phyloP scores from a whole-genome alignment of 495 filamentous ascomycete genomes.

The Neurospora hispaniola region DNA sequence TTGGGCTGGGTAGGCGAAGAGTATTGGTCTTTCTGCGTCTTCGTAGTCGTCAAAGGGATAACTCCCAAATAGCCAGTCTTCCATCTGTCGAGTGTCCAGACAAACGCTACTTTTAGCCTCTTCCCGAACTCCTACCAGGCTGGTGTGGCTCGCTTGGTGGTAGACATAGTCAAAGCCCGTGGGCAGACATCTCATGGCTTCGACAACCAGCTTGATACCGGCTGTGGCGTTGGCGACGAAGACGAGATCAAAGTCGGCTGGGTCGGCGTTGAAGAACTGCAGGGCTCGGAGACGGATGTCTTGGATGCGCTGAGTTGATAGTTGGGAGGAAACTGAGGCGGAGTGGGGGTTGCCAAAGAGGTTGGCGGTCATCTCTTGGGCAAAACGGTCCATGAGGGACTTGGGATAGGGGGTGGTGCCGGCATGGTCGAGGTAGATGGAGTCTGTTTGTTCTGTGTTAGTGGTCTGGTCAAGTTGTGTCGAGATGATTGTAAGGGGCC shows the following conservation, averaged over 20 bases:
- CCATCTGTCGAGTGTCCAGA: slow-evolving; percentile 58
- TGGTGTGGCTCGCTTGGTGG: slow-evolving; percentile 80
- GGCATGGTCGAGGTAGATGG: slow-evolving; percentile 87
- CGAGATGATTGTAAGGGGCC: slow-evolving; percentile 6
- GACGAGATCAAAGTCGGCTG: slow-evolving; percentile 73
- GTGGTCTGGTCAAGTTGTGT: not conserved
- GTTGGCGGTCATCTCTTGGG: slow-evolving; percentile 61
- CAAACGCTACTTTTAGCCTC: slow-evolving; percentile 53
- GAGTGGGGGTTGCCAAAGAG: slow-evolving; percentile 92
- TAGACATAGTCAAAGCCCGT: slow-evolving; percentile 73
- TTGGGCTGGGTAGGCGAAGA: slow-evolving; percentile 84
- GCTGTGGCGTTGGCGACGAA: slow-evolving; percentile 92
- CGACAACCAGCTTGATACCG: slow-evolving; percentile 75
- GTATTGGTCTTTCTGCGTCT: slow-evolving; percentile 12
- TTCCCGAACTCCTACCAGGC: slow-evolving; percentile 74
- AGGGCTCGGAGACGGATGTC: slow-evolving; percentile 63
- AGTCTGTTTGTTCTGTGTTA: slow-evolving; percentile 35
- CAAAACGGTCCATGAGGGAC: slow-evolving; percentile 70
- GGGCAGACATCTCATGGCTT: slow-evolving; percentile 54
- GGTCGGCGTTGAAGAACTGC: slow-evolving; percentile 74
- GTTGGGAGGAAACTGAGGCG: slow-evolving; percentile 67
- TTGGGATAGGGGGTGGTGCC: slow-evolving; percentile 75
- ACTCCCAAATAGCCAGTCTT: slow-evolving; percentile 47
- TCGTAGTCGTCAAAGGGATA: slow-evolving; percentile 9
- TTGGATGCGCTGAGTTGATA: slow-evolving; percentile 62